A percentile compares a stretch with the other conserved stretches of the same genome.
phyloP scores from a whole-genome alignment of 2,329 filamentous ascomycete genomes.

The Fusarium subglutinans region DNA sequence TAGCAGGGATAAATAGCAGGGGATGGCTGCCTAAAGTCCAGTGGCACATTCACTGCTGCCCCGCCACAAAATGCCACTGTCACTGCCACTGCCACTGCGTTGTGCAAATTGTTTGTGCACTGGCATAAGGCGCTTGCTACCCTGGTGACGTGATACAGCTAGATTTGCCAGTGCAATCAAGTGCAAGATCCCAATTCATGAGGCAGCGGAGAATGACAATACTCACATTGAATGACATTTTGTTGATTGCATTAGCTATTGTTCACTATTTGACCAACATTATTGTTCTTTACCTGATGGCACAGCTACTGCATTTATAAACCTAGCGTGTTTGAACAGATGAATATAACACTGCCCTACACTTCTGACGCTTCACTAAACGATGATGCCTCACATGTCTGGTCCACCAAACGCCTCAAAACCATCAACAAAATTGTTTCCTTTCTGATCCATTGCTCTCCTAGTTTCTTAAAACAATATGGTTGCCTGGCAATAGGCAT shows the following conservation, averaged over 20 bases:
- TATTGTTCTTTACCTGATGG: too few species aligned
- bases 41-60: background rate
- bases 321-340: background rate
- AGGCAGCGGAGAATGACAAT: too few species aligned
- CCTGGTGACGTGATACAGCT: background rate
- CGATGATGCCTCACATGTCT: rapidly evolving
- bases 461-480: rapidly evolving
- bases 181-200: background rate
- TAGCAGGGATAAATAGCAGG: background rate
- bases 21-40: background rate
- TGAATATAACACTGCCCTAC: too few species aligned
- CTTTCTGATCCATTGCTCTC: rapidly evolving
- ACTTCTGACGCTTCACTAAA: background rate
- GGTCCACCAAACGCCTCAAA: rapidly evolving
- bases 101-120: rapidly evolving
- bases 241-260: background rate
- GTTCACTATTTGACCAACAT: too few species aligned
- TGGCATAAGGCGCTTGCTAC: background rate
- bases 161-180: background rate
- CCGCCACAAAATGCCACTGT: background rate
- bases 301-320: background rate
- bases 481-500: background rate
- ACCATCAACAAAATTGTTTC: too few species aligned
- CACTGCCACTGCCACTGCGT: too few species aligned
- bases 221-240: too few species aligned